Base-by-base conservation (phyloP, 805 yeast species). In the Cyberlindnera amylophila region DNA sequence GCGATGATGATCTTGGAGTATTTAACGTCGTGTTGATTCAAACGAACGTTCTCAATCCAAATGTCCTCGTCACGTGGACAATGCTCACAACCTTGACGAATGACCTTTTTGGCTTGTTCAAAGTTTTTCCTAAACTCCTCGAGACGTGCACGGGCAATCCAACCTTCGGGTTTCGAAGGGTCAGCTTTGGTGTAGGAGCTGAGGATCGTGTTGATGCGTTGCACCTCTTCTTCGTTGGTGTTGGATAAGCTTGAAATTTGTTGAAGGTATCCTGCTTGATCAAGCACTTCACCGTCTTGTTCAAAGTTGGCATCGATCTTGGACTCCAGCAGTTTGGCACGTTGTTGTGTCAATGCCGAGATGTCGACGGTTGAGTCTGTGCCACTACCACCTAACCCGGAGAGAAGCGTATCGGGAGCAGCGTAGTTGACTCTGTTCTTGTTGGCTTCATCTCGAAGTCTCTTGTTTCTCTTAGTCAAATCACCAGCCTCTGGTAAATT, bases 401-500 rank as follows among this genome's bases (percentile, higher is more conserved):
- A 65, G 2, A 84, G 52, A 6, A 87, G 61, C 1, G 78, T 58
- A 59, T 91, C 97, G 0, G 96, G 93, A 2, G 85, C 86, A 9
- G 96, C 88, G 58, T 88, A 91, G 32, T 75, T 77, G 46, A 96
- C 66, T 49, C 81, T 80, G 44, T 77, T 76, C 51, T 69, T 72
- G 54, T 81, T 83, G 36, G 76, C 74, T 41, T 79, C 70, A 34
- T 79, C 61, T 41, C 96, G 67, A 37, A 74, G 66, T 42, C 98
- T 66, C 52, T 89, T 87, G 62, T 88, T 88, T 44, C 78, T 70
- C 54, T 80, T 74, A 0, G 99, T 93, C 54, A 86, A 67, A 61
- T 91, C 98, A 1, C 88, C 85, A 2, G 87, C 93, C 49, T 88
- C 96, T 0, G 98, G 98, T 4, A 91, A 57, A 46, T 69, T 72